phyloP scores from a whole-genome alignment of 129 eudicot genomes.

The Lactuca saligna region DNA sequence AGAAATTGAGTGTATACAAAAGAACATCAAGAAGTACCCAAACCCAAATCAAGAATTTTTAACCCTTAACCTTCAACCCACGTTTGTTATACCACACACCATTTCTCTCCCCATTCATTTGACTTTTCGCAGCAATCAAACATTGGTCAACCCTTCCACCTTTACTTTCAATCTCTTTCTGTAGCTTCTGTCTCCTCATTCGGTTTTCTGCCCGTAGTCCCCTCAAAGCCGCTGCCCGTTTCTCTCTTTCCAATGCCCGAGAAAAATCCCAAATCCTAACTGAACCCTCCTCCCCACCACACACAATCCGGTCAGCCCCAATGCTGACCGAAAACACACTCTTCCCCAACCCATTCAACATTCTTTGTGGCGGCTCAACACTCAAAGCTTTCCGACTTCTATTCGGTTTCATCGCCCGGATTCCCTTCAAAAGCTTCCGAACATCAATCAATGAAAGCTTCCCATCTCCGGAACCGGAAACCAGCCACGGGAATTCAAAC shows the following conservation, averaged over 20 bases:
- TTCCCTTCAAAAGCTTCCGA: conserved; percentile 70
- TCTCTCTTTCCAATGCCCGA: conserved; percentile 66
- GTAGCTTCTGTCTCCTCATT: conserved; percentile 72
- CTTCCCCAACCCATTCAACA: conserved; percentile 64
- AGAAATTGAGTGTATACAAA: neutral
- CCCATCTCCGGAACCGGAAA: conserved; percentile 90
- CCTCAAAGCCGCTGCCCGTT: conserved; percentile 49
- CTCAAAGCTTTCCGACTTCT: conserved; percentile 11
- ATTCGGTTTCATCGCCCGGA: conserved; percentile 23
- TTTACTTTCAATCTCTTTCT: conserved; percentile 55
- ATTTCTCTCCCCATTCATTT: conserved; percentile 52
- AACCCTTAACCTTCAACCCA: conserved; percentile 65
- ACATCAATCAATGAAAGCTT: conserved; percentile 86
- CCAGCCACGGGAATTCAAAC: conserved; percentile 97
- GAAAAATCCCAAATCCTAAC: conserved; percentile 89
- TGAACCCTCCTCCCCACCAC: conserved; percentile 86
- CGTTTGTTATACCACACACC: conserved; percentile 71
- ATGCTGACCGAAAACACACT: conserved; percentile 71
- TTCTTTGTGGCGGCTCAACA: conserved; percentile 90
- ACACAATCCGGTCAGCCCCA: conserved; percentile 80
- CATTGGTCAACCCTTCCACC: conserved; percentile 58
- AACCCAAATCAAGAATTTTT: neutral
- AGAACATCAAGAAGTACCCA: neutral
- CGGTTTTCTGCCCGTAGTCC: conserved; percentile 63
- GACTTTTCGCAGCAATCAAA: conserved; percentile 64